Evolutionary conservation across 116 monocot genomes (phyloP).

Genomic region (Phalaenopsis hybrid): DNA sequence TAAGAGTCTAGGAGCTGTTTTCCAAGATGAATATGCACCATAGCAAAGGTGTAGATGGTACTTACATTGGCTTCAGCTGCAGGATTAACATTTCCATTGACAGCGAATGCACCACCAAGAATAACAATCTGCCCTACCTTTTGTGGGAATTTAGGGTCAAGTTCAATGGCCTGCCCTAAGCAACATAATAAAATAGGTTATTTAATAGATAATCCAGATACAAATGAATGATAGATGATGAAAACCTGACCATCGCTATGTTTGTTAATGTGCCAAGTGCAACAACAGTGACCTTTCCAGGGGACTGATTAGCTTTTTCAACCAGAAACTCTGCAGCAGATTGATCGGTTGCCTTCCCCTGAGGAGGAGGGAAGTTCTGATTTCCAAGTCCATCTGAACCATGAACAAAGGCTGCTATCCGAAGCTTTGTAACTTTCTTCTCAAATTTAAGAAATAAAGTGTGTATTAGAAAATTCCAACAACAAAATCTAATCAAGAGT

Average conservation of each 20-base stretch:
- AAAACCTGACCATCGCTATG: slow-evolving; percentile 70
- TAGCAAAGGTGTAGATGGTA: background rate
- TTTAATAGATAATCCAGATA: background rate
- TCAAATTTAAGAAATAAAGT: slow-evolving; percentile 12
- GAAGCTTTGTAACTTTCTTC: slow-evolving; percentile 83
- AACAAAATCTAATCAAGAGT: background rate
- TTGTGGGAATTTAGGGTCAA: slow-evolving; percentile 71
- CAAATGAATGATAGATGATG: background rate
- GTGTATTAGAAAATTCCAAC: background rate
- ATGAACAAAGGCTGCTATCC: slow-evolving; percentile 87
- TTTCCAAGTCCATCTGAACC: slow-evolving; percentile 94
- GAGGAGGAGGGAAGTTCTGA: slow-evolving; percentile 78
- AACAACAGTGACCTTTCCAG: slow-evolving; percentile 76
- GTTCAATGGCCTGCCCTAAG: slow-evolving; percentile 67
- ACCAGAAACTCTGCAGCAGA: slow-evolving; percentile 79
- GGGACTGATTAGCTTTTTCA: slow-evolving; percentile 61
- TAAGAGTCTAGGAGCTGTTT: background rate
- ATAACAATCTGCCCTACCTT: slow-evolving; percentile 91
- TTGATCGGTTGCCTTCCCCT: slow-evolving; percentile 53
- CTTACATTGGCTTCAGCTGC: slow-evolving; percentile 94
- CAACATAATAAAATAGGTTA: slow-evolving; percentile 1
- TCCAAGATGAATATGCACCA: background rate
- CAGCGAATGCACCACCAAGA: slow-evolving; percentile 94
- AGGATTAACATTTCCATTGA: slow-evolving; percentile 98
- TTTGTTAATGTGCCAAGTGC: slow-evolving; percentile 93